Evolutionary conservation across 768 basidiomycete genomes (phyloP).

Genomic region (Nidularia sp.): DNA sequence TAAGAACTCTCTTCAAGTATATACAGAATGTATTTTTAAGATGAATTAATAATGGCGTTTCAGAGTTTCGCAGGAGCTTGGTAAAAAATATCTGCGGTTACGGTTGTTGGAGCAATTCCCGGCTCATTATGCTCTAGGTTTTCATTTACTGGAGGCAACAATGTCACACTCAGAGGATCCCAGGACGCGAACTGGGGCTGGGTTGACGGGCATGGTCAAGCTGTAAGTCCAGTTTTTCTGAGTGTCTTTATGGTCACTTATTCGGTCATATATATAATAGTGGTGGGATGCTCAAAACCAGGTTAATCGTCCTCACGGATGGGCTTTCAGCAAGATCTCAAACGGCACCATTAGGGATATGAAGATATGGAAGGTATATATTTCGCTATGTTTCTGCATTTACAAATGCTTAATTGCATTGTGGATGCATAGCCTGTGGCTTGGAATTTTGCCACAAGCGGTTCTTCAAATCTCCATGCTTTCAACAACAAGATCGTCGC

Average conservation of each 20-base stretch:
- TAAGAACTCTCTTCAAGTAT: slow-evolving; percentile 16
- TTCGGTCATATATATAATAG: slow-evolving; percentile 16
- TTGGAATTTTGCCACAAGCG: slow-evolving; percentile 55
- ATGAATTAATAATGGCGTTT: no score
- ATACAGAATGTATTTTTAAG: background rate
- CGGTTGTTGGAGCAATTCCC: background rate
- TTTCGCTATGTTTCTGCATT: background rate
- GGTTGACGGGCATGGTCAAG: slow-evolving; percentile 59
- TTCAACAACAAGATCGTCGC: slow-evolving; percentile 56
- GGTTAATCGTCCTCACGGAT: slow-evolving; percentile 51
- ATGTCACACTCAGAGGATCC: slow-evolving; percentile 55
- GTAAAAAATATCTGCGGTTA: slow-evolving; percentile 15
- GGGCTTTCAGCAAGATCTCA: slow-evolving; percentile 48
- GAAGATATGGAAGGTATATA: slow-evolving; percentile 48
- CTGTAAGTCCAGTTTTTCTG: slow-evolving; percentile 18
- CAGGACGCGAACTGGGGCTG: slow-evolving; percentile 58
- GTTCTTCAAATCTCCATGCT: slow-evolving; percentile 42
- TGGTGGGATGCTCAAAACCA: slow-evolving; percentile 58
- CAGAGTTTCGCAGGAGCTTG: slow-evolving; percentile 43
- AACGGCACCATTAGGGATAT: slow-evolving; percentile 53
- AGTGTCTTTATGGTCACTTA: background rate
- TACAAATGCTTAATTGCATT: background rate
- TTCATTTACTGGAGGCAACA: slow-evolving; percentile 47
- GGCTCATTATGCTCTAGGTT: slow-evolving; percentile 32
- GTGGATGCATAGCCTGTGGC: slow-evolving; percentile 40